Percentiles rank a stretch among this genome's conserved stretches.
Evolutionary conservation across 1,284 basidiomycete genomes (phyloP).

Genomic region (Cystobasidiaceae sp.): DNA sequence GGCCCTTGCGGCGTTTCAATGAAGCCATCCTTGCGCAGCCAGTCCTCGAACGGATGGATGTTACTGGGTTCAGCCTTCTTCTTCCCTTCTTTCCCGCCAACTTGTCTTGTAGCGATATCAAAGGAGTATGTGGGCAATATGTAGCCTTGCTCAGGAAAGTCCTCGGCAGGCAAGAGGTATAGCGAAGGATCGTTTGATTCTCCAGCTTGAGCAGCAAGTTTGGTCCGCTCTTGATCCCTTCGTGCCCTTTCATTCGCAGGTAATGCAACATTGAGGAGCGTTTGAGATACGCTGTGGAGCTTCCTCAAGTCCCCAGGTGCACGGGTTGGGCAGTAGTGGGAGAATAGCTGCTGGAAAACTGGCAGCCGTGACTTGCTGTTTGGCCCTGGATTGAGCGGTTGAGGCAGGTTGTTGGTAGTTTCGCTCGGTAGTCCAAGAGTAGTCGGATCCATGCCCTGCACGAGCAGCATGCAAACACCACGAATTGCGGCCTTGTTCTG

Average conservation of each 20-base stretch:
- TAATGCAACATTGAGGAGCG: slow-evolving; percentile 73
- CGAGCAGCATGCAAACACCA: slow-evolving; percentile 11
- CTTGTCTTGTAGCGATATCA: slow-evolving; percentile 46
- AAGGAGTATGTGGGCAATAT: slow-evolving; percentile 72
- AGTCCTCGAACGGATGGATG: slow-evolving; percentile 33
- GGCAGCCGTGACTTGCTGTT: slow-evolving; percentile 54
- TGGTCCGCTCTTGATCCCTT: slow-evolving; percentile 53
- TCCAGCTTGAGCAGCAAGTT: slow-evolving; percentile 52
- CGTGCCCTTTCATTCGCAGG: slow-evolving; percentile 70
- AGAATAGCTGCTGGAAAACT: slow-evolving; percentile 74
- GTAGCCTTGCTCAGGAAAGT: slow-evolving; percentile 88
- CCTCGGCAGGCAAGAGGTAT: slow-evolving; percentile 68
- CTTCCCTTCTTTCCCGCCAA: slow-evolving; percentile 11
- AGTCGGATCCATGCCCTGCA: slow-evolving; percentile 26
- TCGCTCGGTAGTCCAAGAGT: slow-evolving; percentile 14
- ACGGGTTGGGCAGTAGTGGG: slow-evolving; percentile 80
- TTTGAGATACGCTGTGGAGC: slow-evolving; percentile 76
- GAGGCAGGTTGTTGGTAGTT: slow-evolving; percentile 4
- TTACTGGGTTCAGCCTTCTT: not conserved
- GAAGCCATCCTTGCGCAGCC: slow-evolving; percentile 46
- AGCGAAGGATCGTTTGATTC: slow-evolving; percentile 54
- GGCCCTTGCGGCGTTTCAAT: slow-evolving; percentile 63
- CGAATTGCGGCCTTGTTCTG: slow-evolving; percentile 28
- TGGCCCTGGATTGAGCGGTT: not conserved
- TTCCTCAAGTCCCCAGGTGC: slow-evolving; percentile 77